Conservation (phyloP, 257 asterid genomes). For the Solanum clarkiae region DNA sequence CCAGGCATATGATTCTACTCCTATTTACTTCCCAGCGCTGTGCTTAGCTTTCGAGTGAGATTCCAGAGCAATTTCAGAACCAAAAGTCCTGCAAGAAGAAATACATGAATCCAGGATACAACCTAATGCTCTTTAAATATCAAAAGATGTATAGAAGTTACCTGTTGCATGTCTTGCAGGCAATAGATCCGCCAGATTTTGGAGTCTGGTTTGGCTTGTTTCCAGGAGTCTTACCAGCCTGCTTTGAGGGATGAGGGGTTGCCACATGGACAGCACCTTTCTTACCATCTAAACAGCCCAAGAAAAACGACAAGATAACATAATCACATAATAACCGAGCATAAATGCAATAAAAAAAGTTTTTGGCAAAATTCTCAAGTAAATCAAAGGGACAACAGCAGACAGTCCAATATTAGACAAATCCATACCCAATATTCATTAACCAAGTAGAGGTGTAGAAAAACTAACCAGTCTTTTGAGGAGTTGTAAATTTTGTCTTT, state of each 20-base stretch:
- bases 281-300: constrained; percentile 45
- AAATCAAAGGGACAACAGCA: background rate
- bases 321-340: background rate
- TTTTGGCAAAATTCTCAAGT: background rate
- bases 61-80: constrained; percentile 39
- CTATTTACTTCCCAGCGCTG: constrained; percentile 25
- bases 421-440: background rate
- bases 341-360: background rate
- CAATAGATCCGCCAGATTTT: constrained; percentile 40
- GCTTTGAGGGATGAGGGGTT: constrained; percentile 84
- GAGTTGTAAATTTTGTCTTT: constrained; percentile 62
- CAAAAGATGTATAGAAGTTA: background rate
- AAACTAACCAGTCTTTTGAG: constrained; percentile 62
- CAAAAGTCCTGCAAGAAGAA: constrained; percentile 31
- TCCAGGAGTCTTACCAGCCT: constrained; percentile 55
- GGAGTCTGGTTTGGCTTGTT: constrained; percentile 48
- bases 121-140: background rate
- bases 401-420: background rate
- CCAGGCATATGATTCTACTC: background rate
- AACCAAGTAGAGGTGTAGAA: background rate
- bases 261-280: constrained; percentile 64
- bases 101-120: background rate
- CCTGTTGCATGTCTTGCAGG: constrained; percentile 59
- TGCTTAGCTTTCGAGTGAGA: constrained; percentile 73
- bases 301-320: background rate